These are phyloP conservation scores for Talaromyces amestolkiae DNA, from an alignment of 2,329 filamentous ascomycete species.

Conservation along the genomic window DNA sequence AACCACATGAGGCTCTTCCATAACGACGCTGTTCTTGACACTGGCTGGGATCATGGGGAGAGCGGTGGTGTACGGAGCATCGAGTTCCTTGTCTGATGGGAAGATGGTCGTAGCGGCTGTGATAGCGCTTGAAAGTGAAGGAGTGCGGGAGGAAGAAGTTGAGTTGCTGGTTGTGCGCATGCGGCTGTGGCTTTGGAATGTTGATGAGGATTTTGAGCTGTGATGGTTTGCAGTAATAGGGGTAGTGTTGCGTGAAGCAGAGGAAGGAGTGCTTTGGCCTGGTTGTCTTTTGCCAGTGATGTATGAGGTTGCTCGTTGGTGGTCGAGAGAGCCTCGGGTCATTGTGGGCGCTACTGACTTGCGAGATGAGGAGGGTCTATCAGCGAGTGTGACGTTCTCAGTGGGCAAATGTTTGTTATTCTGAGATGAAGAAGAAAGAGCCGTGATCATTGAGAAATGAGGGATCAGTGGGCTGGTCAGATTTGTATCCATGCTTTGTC, in stretches of 20 bases:
- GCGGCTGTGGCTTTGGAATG: constrained; percentile 15
- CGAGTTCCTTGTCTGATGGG: constrained; percentile 25
- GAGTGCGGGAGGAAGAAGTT: constrained; percentile 21
- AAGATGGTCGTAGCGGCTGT: constrained; percentile 23
- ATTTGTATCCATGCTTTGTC: constrained; percentile 9
- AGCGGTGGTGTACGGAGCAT: constrained; percentile 16
- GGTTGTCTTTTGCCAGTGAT: constrained; percentile 10
- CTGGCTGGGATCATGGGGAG: constrained; percentile 18
- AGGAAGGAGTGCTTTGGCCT: constrained; percentile 5
- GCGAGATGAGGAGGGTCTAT: background rate
- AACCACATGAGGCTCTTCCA: constrained; percentile 12
- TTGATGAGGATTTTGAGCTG: constrained; percentile 17
- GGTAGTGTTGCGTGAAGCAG: constrained; percentile 3
- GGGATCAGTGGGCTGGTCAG: constrained; percentile 15
- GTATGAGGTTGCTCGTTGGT: constrained; percentile 2
- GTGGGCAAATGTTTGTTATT: background rate
- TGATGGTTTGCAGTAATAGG: constrained; percentile 4
- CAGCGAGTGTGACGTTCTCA: background rate
- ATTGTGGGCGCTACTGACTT: background rate
- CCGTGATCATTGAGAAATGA: constrained; percentile 15
- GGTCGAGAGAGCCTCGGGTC: constrained; percentile 8
- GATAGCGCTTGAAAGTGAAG: constrained; percentile 32
- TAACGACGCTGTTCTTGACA: constrained; percentile 18
- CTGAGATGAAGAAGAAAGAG: background rate
- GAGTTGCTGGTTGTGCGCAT: constrained; percentile 18